Evolutionary conservation across 257 asterid species (phyloP), one percentile per base, ranked within the genome.

Genomic region (Fraxinus pennsylvanica): DNA sequence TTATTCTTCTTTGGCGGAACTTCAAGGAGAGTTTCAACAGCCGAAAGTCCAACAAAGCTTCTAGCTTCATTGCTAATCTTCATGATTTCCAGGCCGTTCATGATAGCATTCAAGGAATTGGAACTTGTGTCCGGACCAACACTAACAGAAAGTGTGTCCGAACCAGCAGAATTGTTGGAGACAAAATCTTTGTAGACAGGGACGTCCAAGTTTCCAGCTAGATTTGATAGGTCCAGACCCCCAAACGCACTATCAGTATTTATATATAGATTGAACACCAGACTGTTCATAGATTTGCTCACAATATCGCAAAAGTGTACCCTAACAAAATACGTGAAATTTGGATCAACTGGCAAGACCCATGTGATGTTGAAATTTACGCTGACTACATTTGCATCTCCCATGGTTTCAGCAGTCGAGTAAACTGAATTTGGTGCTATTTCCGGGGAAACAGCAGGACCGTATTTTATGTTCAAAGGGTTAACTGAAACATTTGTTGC

Each of bases 381-480:
- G 54, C 84, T 57, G 50, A 76, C 87, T 71, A 90, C 91, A 35
- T 85, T 87, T 2, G 97, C 91, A 27, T 91, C 87, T 47, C 92
- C 97, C 97, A 91, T 91, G 74, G 85, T 84, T 72, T 90, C 90
- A 61, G 97, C 97, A 33, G 97, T 88, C n/a, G 97, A 86, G 35
- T 90, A 91, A 68, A 91, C 91, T 72, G 80, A 84, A 76, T 85
- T 86, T 9, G 97, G 97, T 4, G 97, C 97, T 54, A 85, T 84
- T 76, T 90, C 92, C 7, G 92, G 88, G 4, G 90, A 4, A 61
- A 89, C 89, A n/a, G 81, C 25, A 22, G 75, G 73, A 27, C 78
- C 47, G 32, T 91, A 91, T 41, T 83, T 87, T 14, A 91, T 86
- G 75, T 85, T 79, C 5, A 87, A 84, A 79, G 95, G 93, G 74